A percentile compares a stretch with the other conserved stretches of the same genome.
phyloP scores from a whole-genome alignment of 331 rosid species.

The Erythrophleum ivorense region DNA sequence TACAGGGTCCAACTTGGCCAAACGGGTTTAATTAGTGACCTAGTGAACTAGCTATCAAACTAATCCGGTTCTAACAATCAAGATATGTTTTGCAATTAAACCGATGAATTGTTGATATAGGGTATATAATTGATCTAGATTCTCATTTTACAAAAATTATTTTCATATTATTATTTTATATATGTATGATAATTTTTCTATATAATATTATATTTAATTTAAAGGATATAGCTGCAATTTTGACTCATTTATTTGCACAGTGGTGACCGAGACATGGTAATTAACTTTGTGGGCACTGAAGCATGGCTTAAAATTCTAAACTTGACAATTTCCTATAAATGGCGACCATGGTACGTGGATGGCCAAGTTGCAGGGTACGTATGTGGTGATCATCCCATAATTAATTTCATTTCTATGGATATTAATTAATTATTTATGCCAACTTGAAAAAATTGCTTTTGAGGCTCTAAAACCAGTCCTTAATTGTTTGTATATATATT shows the following conservation, averaged over 20 bases:
- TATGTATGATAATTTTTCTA: no score
- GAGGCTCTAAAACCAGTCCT: neutral
- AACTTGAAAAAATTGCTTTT: neutral
- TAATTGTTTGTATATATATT: neutral
- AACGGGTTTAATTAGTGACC: no score
- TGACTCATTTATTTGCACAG: neutral
- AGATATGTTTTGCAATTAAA: no score
- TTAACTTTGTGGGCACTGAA: neutral
- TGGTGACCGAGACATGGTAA: constrained; percentile 23
- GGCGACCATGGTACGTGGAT: constrained; percentile 39
- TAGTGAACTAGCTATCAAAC: no score
- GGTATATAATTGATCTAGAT: no score
- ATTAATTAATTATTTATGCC: neutral
- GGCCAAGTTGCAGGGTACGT: neutral
- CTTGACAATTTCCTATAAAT: constrained; percentile 5
- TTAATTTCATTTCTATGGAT: neutral
- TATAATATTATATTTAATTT: no score
- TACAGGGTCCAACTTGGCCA: no score
- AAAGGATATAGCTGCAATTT: no score
- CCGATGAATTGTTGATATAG: no score
- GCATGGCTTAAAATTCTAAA: constrained; percentile 23
- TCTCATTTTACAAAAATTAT: no score
- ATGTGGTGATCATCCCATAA: neutral
- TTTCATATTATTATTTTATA: no score
- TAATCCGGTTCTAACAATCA: no score